Evolutionary conservation across 2,329 filamentous ascomycete species (phyloP).

Genomic region (Penicillium capsulatum): DNA sequence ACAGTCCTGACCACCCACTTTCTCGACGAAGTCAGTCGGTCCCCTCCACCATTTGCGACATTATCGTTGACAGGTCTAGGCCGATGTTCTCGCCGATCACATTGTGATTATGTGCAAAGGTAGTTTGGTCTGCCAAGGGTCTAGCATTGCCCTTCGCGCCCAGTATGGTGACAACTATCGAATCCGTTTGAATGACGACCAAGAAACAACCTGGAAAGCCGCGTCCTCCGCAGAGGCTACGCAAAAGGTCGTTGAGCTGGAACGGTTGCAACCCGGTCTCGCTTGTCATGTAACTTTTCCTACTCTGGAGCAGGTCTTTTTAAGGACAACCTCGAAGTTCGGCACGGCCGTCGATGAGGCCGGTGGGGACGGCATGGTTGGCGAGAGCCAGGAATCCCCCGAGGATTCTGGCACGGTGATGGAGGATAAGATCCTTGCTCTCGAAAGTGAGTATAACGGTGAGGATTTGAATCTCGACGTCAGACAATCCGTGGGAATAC

Average conservation of each 20-base stretch:
- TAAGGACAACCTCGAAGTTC: slow-evolving; percentile 2
- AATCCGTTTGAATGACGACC: slow-evolving; percentile 64
- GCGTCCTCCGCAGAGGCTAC: slow-evolving; percentile 42
- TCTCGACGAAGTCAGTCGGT: slow-evolving; percentile 64
- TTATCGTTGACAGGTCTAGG: background rate
- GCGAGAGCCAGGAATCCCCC: background rate
- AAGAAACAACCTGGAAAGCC: slow-evolving; percentile 1
- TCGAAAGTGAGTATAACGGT: slow-evolving; percentile 2
- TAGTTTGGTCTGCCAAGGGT: slow-evolving; percentile 73
- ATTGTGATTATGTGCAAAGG: slow-evolving; percentile 86
- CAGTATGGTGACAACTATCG: slow-evolving; percentile 78
- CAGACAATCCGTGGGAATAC: slow-evolving; percentile 2
- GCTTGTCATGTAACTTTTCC: slow-evolving; percentile 3
- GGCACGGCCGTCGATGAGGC: slow-evolving; percentile 1
- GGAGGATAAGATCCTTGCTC: slow-evolving; percentile 4
- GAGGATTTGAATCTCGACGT: slow-evolving; percentile 2
- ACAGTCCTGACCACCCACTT: slow-evolving; percentile 91
- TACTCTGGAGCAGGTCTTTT: slow-evolving; percentile 3
- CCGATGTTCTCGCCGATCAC: slow-evolving; percentile 64
- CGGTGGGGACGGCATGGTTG: slow-evolving; percentile 3
- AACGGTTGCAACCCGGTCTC: background rate
- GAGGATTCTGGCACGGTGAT: background rate
- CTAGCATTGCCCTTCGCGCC: slow-evolving; percentile 81
- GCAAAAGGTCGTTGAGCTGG: slow-evolving; percentile 1
- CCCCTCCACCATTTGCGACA: too few relatives aligned